These are phyloP conservation scores for Ganoderma resinaceum DNA, from an alignment of 1,284 basidiomycete species.

Conservation along the genomic window DNA sequence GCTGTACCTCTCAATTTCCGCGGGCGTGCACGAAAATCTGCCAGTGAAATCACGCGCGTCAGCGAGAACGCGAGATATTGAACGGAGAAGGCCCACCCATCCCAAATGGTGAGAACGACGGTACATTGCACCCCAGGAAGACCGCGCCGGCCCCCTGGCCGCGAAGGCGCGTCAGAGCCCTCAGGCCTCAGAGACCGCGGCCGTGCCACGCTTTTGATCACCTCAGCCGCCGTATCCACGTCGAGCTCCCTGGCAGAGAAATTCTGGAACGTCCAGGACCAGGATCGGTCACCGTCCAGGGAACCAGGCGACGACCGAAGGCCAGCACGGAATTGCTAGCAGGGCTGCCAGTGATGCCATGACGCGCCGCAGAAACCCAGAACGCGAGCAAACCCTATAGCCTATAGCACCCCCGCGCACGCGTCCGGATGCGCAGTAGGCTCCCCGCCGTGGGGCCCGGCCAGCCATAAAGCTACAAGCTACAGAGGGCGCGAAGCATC, in stretches of 20 bases:
- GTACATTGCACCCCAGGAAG: constrained; percentile 13
- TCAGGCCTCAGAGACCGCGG: not conserved
- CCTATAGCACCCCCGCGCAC: not conserved
- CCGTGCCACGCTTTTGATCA: not conserved
- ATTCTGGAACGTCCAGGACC: not conserved
- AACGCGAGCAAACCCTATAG: constrained; percentile 4
- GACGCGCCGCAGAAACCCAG: not conserved
- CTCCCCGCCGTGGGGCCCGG: constrained; percentile 24
- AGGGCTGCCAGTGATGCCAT: not conserved
- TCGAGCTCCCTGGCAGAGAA: not conserved
- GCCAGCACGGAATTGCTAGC: not conserved
- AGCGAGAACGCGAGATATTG: constrained; percentile 1
- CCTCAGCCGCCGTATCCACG: not conserved
- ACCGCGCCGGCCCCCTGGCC: constrained; percentile 15
- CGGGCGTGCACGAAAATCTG: constrained; percentile 1
- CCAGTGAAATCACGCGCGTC: constrained; percentile 24
- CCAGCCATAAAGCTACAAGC: constrained; percentile 26
- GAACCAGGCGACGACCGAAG: not conserved
- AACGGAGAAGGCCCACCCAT: not conserved
- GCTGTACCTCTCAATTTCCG: not conserved
- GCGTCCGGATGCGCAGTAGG: constrained; percentile 13
- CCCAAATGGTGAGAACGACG: constrained; percentile 7
- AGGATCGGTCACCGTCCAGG: too few relatives aligned
- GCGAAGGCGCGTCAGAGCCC: not conserved
- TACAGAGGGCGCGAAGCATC: constrained; percentile 20